phyloP scores from a whole-genome alignment of 345 rosid species.

The Mangifera indica region DNA sequence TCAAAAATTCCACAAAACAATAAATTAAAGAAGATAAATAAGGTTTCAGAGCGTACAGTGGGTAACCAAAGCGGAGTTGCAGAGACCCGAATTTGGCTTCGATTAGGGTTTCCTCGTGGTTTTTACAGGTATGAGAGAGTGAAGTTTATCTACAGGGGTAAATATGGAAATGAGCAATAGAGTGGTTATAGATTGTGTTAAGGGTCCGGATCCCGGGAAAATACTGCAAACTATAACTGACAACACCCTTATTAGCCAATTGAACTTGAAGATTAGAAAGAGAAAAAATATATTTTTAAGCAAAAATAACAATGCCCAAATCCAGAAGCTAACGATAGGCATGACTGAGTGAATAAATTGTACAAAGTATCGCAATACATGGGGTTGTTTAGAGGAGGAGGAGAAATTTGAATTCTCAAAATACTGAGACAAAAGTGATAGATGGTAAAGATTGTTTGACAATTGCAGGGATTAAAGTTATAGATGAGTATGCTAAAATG shows the following conservation, averaged over 20 bases:
- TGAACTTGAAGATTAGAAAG: background rate
- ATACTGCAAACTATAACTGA: background rate
- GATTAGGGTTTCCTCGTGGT: constrained; percentile 21
- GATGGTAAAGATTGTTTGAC: no score
- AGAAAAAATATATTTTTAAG: no score
- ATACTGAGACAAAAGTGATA: no score
- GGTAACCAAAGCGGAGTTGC: constrained; percentile 6
- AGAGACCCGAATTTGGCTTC: constrained; percentile 18
- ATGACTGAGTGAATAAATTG: no score
- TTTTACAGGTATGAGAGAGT: background rate
- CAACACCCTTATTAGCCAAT: background rate
- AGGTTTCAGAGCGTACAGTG: constrained; percentile 17
- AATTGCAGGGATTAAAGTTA: no score
- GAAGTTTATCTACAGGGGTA: background rate
- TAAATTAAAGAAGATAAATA: background rate
- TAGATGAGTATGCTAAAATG: no score
- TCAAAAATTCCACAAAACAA: background rate
- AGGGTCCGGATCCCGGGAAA: no score
- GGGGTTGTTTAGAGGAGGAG: no score
- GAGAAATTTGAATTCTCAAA: no score
- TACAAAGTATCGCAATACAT: no score
- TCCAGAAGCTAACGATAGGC: no score
- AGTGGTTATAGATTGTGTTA: background rate
- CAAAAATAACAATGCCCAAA: no score
- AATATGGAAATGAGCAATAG: constrained; percentile 7